These are phyloP conservation scores for Dryadomyces sulphureus DNA, from an alignment of 2,329 filamentous ascomycete genomes.

Conservation along the genomic window DNA sequence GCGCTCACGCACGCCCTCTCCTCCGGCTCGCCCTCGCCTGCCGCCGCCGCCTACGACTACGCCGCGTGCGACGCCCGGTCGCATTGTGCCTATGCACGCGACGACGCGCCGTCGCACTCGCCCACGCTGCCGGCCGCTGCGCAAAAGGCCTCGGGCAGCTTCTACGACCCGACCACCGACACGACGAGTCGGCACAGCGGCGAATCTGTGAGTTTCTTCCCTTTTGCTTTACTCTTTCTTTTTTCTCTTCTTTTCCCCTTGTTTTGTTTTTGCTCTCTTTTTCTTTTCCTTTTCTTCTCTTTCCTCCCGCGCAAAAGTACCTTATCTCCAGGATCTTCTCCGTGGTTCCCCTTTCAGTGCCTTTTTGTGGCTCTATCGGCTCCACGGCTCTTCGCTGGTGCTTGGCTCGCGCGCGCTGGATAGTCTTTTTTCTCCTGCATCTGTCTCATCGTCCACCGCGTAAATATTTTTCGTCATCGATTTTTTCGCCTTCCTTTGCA, in stretches of 20 bases:
- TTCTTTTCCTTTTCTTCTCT: not conserved
- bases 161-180: conserved; percentile 40
- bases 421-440: conserved; percentile 1
- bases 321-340: conserved; percentile 1
- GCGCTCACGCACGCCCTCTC: not conserved
- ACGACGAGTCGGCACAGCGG: conserved; percentile 28
- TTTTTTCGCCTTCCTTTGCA: conserved; percentile 2
- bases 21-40: too few relatives aligned
- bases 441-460: conserved; percentile 6
- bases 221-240: not conserved
- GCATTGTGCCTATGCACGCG: not conserved
- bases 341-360: not conserved
- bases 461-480: conserved; percentile 5
- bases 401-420: conserved; percentile 3
- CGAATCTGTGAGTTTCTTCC: conserved; percentile 1
- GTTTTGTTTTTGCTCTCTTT: not conserved
- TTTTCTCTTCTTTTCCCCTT: conserved; percentile 1
- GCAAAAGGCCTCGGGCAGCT: conserved; percentile 21
- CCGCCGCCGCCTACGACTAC: not conserved
- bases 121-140: conserved; percentile 2
- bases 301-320: not conserved
- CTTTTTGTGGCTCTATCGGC: conserved; percentile 1
- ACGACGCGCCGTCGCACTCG: conserved; percentile 1
- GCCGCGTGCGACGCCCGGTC: conserved; percentile 3
- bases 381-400: not conserved